Evolutionary conservation across 2,329 filamentous ascomycete species (phyloP), one percentile per base, ranked within the genome.

Genomic region (Apiospora pterosperma): DNA sequence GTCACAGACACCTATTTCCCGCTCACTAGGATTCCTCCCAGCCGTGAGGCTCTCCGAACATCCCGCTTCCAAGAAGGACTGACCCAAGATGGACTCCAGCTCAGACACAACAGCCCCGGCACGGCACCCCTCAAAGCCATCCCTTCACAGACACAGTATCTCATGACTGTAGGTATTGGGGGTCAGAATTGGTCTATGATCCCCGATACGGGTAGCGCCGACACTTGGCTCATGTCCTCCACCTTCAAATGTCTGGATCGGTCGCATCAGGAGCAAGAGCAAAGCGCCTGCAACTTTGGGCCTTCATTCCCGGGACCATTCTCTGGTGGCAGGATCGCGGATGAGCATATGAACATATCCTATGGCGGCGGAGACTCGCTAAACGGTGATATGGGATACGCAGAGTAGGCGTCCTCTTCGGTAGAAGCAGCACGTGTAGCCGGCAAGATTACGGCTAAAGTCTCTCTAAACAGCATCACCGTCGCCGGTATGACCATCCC

Each of bases 181-280:
- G 65, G 55, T 21, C 64, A 69, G 36, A 69, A 62, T 23, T 75
- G 70, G 61, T 71, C 69, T 58, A 69, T 75, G 65, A 71, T 73
- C 36, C 69, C 73, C 39, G 74, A 76, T 66, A 75, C 74, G 4
- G 73, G 72, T 16, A 73, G 73, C 66, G 73, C 70, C 61, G 70
- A 76, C 62, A 76, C 71, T 23, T 76, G 73, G 73, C 68, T 75
- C 23, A 69, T 71, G 48, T 69, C 67, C 21, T 66, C 68, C 5
- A 69, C 67, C 5, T 75, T 74, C 65, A 62, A 67, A 52, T 76
- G 75, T 58, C 61, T 75, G 23, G 69, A 75, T 63, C 67, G 67
- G 5, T 67, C 61, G 31, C 65, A 67, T 36, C 63, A 68, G 5
- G 60, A 59, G n/a, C 68, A 70, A 38, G 36, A 63, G 10, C 61